Evolutionary conservation across 306 rosid species (phyloP), one percentile per base, ranked within the genome.

Genomic region (Vigna radiata): DNA sequence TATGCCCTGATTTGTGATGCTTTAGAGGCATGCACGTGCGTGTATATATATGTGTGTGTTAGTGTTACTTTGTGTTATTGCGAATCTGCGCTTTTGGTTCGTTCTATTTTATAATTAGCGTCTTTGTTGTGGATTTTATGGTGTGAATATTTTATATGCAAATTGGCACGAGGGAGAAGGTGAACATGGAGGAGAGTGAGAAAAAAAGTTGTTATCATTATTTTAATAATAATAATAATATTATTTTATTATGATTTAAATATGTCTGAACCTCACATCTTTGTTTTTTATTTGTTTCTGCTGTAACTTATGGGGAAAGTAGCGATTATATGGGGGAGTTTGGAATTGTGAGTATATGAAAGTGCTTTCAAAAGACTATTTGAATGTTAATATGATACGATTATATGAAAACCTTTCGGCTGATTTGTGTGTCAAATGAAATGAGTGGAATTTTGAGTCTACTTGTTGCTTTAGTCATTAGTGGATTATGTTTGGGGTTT

Each of bases 281-380:
- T 39, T 70, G 61, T 46, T 60, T 43, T 58, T 7, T 75, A 58
- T 68, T 60, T 6, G 81, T 75, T 48, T 81, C 14, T 67, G 71
- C 37, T 36, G 47, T 60, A 19, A 46, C 36, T 27, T 39, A 11
- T 69, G 44, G 44, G 62, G 49, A 7, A 16, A 48, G 52, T 21
- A 1, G 67, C 39, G 5, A 15, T 15, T 29, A 11, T 14, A 13
- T 14, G 6, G 49, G 10, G 17, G 54, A 11, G 10, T 7, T 49
- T 75, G 50, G 64, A 37, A 76, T 63, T 49, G 39, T 75, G 7
- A 50, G 37, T 68, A 17, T 15, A 15, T 12, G 4, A 49, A 18
- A 11, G 19, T 25, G 19, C 75, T 8, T 36, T 27, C 19, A 41
- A 12, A 50, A 62, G 9, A 50, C 15, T 75, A 21, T 27, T 61